These are phyloP conservation scores for Penicillium longicatenatum DNA, from an alignment of 495 filamentous ascomycete species.

Conservation along the genomic window DNA sequence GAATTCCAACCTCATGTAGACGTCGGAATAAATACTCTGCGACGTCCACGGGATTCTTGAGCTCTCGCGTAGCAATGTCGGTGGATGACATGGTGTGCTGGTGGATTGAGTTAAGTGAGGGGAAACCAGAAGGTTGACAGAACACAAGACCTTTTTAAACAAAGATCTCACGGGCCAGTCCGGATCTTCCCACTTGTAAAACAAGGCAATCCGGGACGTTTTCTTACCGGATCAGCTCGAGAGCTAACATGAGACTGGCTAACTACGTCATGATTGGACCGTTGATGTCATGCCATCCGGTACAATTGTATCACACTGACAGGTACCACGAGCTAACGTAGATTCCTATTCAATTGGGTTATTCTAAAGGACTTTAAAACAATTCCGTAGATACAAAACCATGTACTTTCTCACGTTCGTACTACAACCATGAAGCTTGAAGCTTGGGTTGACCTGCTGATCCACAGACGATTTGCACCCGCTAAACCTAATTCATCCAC, in stretches of 20 bases:
- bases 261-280: conserved; percentile 34
- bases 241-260: conserved; percentile 4
- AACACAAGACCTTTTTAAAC: not conserved
- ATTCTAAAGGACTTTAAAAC: not conserved
- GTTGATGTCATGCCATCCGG: conserved; percentile 43
- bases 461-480: conserved; percentile 7
- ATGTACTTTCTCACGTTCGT: not conserved
- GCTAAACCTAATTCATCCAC: conserved; percentile 15
- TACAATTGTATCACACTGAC: not conserved
- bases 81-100: conserved; percentile 41
- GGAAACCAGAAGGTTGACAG: not conserved
- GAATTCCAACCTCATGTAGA: conserved; percentile 62
- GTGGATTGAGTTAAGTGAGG: conserved; percentile 7
- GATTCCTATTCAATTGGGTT: not conserved
- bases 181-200: conserved; percentile 11
- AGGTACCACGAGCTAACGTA: not conserved
- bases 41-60: conserved; percentile 57
- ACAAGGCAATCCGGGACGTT: conserved; percentile 5
- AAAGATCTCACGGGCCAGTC: conserved; percentile 8
- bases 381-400: not conserved
- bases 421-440: not conserved
- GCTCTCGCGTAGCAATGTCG: conserved; percentile 56
- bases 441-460: not conserved
- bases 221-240: conserved; percentile 1
- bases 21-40: conserved; percentile 65